These are phyloP conservation scores for Nitzschia putrida DNA, from an alignment of 108 stramenopile genomes.

Conservation along the genomic window DNA sequence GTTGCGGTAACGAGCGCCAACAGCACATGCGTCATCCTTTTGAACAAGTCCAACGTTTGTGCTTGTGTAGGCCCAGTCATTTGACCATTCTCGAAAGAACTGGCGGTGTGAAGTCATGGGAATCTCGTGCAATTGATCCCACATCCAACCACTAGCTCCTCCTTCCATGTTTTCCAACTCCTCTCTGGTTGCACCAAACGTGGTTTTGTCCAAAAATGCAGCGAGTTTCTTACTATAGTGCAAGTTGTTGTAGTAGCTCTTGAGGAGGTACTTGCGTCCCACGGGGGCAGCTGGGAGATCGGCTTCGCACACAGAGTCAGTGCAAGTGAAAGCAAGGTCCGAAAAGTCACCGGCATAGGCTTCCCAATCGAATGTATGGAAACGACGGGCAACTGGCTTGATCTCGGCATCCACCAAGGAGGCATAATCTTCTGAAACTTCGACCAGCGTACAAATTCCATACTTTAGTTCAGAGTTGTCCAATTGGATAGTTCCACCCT, in stretches of 20 bases:
- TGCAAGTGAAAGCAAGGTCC: slow-evolving; percentile 5
- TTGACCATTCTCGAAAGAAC: slow-evolving; percentile 7
- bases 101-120: not conserved
- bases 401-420: too few relatives aligned
- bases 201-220: not conserved
- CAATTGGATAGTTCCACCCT: too few relatives aligned
- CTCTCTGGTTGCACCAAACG: not conserved
- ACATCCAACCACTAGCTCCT: not conserved
- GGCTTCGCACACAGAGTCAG: not conserved
- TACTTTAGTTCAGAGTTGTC: too few relatives aligned
- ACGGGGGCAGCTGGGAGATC: not conserved
- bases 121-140: not conserved
- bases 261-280: not conserved
- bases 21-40: not conserved
- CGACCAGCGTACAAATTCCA: too few relatives aligned
- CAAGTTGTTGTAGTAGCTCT: not conserved
- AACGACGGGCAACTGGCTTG: slow-evolving; percentile 28
- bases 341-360: slow-evolving; percentile 16
- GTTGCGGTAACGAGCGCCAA: slow-evolving; percentile 4
- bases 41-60: not conserved
- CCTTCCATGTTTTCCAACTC: not conserved
- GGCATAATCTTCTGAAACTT: too few relatives aligned
- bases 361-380: slow-evolving; percentile 39
- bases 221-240: not conserved
- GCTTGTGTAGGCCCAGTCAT: not conserved